Base-by-base conservation (phyloP, 768 basidiomycete species). In the Kwoniella mangroviensis region DNA sequence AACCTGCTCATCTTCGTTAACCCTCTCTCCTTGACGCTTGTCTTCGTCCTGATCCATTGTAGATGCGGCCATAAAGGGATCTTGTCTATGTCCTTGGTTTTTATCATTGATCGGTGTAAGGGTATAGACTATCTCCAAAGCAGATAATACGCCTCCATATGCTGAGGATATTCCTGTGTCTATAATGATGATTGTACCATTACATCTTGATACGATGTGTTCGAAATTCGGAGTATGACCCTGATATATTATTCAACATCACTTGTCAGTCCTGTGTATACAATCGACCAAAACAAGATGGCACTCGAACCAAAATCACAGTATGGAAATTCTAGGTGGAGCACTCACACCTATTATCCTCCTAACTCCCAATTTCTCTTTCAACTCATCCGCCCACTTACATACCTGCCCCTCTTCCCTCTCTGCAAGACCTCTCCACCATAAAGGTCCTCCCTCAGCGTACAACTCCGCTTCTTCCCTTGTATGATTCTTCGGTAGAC, bases 141-240 rank as follows among this genome's bases (percentile, higher is more conserved):
- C 93, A 1, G 94, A 95, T 5, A 97, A 85, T 0, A 88, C 89
- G 13, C 96, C 96, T n/a, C 93, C 94, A 76, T 97, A 98, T 1
- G 95, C 95, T 80, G 92, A 92, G 4, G 93, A 94, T 60, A 96
- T 95, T 90, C 92, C 94, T 0, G 96, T 98, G 79, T 99, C 96
- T 61, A 99, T 98, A 70, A 98, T 91, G 74, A 98, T 90, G 54
- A 98, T 89, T 76, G 92, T 94, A n/a, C 93, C 94, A 49, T 88
- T 86, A 79, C 97, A 99, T 67, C 94, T 86, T 5, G 91, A 88
- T 3, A 91, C 89, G 58, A 98, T 95, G 73, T 88, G 88, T 87
- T 92, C 86, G 75, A 97, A 93, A 81, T 95, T 87, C 1, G 97
- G 96, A 0, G 97, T 98, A 82, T 98, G 97, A 0, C 96, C 96